phyloP scores from a whole-genome alignment of 768 basidiomycete genomes.

The Boletus vinaceobasis region DNA sequence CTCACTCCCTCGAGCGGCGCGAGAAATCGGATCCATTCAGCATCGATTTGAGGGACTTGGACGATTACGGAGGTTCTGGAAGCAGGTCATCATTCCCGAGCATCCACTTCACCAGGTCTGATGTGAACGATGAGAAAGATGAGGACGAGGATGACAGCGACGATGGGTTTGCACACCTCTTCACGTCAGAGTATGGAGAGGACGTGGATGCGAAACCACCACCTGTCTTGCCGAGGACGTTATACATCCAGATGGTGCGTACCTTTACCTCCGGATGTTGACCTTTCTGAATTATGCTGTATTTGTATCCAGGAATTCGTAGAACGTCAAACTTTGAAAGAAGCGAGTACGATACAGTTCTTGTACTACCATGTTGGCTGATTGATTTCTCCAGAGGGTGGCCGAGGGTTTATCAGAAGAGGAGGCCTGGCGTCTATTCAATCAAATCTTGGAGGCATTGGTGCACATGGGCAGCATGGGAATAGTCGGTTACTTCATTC shows the following conservation, averaged over 20 bases:
- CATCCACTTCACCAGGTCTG: constrained; percentile 69
- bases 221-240: constrained; percentile 44
- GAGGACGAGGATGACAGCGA: constrained; percentile 45
- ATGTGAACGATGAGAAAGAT: constrained; percentile 37
- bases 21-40: constrained; percentile 58
- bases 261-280: not conserved
- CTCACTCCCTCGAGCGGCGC: constrained; percentile 38
- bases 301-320: constrained; percentile 67
- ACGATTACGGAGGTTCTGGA: constrained; percentile 52
- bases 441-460: constrained; percentile 86
- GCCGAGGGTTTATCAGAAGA: constrained; percentile 79
- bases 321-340: constrained; percentile 84
- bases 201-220: constrained; percentile 32
- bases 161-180: constrained; percentile 37
- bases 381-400: constrained; percentile 47
- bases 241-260: constrained; percentile 93
- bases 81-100: constrained; percentile 72
- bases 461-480: constrained; percentile 85
- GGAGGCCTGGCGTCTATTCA: constrained; percentile 86
- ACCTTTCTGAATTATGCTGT: not conserved
- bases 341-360: constrained; percentile 41
- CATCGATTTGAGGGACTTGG: constrained; percentile 60
- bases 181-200: constrained; percentile 32
- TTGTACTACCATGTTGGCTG: not conserved
- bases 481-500: constrained; percentile 54